Evolutionary conservation across 225 moss, liverwort and hornwort species (phyloP).

Genomic region (Thuidium tamariscinum): DNA sequence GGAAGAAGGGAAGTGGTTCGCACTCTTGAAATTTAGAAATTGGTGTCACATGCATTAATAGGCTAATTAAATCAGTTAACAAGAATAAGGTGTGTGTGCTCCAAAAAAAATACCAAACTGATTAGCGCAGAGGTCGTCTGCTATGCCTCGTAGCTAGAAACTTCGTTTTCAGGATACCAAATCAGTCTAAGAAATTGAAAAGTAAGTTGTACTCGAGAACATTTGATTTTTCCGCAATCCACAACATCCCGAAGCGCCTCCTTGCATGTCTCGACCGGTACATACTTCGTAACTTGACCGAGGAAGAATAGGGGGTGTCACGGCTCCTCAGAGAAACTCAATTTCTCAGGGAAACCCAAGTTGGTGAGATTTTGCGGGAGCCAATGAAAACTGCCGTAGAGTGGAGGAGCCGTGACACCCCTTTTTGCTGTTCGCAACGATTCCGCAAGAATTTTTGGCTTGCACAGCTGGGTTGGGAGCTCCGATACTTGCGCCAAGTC

Average conservation of each 20-base stretch:
- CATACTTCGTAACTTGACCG: background rate
- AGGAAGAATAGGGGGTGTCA: background rate
- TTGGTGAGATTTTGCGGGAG: too few species aligned
- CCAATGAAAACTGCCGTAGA: too few species aligned
- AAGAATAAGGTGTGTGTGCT: background rate
- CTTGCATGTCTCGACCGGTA: background rate
- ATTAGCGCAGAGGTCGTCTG: background rate
- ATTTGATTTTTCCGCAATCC: too few species aligned
- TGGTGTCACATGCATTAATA: background rate
- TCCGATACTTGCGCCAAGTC: too few species aligned
- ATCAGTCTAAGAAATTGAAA: too few species aligned
- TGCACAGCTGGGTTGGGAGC: too few species aligned
- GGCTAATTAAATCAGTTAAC: background rate
- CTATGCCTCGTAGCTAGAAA: too few species aligned
- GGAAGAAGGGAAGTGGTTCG: background rate
- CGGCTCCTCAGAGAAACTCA: too few species aligned
- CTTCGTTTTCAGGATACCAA: background rate
- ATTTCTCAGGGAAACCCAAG: too few species aligned
- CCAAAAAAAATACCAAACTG: background rate
- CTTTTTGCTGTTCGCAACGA: too few species aligned
- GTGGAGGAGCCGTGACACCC: too few species aligned
- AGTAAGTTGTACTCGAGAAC: background rate
- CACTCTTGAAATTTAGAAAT: background rate
- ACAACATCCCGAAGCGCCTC: background rate
- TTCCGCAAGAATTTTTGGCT: too few species aligned